These are phyloP conservation scores for Chionographis japonica DNA, from an alignment of 106 monocot genomes.

Conservation along the genomic window DNA sequence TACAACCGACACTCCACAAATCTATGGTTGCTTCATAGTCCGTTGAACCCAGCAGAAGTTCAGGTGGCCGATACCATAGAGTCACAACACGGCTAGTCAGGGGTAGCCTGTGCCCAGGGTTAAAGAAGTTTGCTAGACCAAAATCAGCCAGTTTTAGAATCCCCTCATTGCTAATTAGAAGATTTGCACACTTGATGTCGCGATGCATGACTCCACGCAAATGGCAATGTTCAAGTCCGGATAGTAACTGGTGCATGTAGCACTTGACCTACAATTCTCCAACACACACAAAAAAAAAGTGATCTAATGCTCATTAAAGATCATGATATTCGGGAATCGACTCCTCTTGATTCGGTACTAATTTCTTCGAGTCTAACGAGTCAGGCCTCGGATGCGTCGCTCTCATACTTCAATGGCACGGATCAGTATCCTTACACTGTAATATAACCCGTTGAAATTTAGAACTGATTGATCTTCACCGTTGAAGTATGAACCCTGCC, in stretches of 20 bases:
- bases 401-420: no score
- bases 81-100: slow-evolving; percentile 87
- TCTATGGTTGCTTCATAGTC: slow-evolving; percentile 77
- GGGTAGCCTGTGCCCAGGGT: slow-evolving; percentile 25
- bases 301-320: no score
- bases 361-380: no score
- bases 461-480: no score
- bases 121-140: slow-evolving; percentile 71
- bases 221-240: slow-evolving; percentile 86
- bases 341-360: no score
- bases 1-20: slow-evolving; percentile 93
- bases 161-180: slow-evolving; percentile 76
- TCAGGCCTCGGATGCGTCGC: no score
- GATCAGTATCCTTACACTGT: no score
- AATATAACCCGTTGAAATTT: no score
- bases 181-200: slow-evolving; percentile 88
- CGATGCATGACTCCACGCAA: slow-evolving; percentile 70
- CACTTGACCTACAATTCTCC: slow-evolving; percentile 58
- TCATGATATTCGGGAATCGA: no score
- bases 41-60: slow-evolving; percentile 80
- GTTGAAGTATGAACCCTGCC: no score
- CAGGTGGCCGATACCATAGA: slow-evolving; percentile 94
- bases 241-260: slow-evolving; percentile 80
- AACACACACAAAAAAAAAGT: neutral
- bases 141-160: slow-evolving; percentile 87